Evolutionary conservation across 306 rosid genomes (phyloP).

Genomic region (Ormosia emarginata): DNA sequence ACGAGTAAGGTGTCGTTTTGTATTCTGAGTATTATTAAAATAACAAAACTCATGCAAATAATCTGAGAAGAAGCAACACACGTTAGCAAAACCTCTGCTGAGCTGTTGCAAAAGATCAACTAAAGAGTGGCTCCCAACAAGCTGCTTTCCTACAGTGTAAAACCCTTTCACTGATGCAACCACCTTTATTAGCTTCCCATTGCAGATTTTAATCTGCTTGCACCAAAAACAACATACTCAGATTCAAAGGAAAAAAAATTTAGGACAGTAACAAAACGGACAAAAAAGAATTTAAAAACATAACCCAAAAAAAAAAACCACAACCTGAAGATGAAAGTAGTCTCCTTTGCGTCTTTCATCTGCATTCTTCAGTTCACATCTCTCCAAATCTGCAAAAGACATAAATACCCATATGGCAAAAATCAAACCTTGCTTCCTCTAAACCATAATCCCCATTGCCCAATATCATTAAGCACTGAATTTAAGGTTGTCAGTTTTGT

Average conservation of each 20-base stretch:
- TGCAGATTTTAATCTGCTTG: conserved; percentile 81
- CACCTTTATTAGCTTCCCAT: conserved; percentile 81
- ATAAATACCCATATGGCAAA: background rate
- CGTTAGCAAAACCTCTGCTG: conserved; percentile 89
- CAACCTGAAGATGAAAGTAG: conserved; percentile 78
- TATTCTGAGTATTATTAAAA: too few species aligned
- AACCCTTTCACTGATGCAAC: conserved; percentile 85
- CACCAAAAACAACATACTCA: background rate
- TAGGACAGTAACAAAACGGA: background rate
- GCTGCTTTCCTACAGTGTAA: conserved; percentile 68
- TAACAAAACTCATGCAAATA: too few species aligned
- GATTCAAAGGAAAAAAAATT: too few species aligned
- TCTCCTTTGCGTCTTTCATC: conserved; percentile 52
- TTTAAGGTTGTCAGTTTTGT: background rate
- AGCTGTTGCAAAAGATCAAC: conserved; percentile 94
- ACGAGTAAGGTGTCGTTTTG: too few species aligned
- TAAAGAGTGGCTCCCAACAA: conserved; percentile 66
- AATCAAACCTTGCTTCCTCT: background rate
- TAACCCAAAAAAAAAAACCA: background rate
- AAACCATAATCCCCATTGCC: background rate
- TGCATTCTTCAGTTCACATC: conserved; percentile 46
- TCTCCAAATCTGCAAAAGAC: conserved; percentile 52
- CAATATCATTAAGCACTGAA: background rate
- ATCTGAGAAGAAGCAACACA: conserved; percentile 15
- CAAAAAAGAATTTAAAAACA: background rate